Evolutionary conservation across 192 early-diverging fungal species (phyloP), one percentile per base, ranked within the genome.

Genomic region (Rhizophagus prolifer): DNA sequence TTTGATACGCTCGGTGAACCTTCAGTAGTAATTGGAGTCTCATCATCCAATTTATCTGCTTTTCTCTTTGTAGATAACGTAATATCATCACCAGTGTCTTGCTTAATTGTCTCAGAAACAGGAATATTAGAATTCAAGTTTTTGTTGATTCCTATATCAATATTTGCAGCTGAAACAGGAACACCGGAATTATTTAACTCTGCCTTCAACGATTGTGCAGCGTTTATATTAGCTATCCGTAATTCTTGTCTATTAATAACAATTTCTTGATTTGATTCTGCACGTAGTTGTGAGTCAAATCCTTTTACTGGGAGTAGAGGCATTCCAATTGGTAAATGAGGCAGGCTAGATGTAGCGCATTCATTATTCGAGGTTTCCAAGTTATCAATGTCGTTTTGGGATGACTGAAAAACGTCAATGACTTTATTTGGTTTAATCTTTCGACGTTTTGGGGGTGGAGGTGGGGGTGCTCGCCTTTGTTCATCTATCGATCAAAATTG

Each of bases 161-260:
- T 62, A 62, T 62, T 62, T 25, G 25, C 19, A 13, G 21, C 16
- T 16, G 61, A 63, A 63, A 30, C 60, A 62, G 13, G 3, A 2
- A 14, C 10, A 86, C 84, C 2, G 58, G 38, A 72, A 23, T 76
- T 83, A 19, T 79, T 81, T 31, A 94, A 74, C 50, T 86, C 81
- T 13, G 91, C 89, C 66, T 89, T 92, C 75, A 96, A 85, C 2
- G 83, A 81, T 13, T 85, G 83, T 50, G 92, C 93, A 5, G 88
- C 87, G 74, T 88, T 86, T 68, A 88, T 83, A 50, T 85, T 87
- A 23, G 86, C 84, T 68, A 86, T 82, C 36, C 83, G 70, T 14
- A 82, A 14, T 7, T 74, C 76, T 31, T 81, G 80, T 47, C 83
- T 72, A 74, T 79, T 77, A 59, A 70, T 41, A 81, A 82, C 81